Evolutionary conservation across 768 basidiomycete species (phyloP), one percentile per base, ranked within the genome.

Genomic region (Macrolepiota albuminosa): DNA sequence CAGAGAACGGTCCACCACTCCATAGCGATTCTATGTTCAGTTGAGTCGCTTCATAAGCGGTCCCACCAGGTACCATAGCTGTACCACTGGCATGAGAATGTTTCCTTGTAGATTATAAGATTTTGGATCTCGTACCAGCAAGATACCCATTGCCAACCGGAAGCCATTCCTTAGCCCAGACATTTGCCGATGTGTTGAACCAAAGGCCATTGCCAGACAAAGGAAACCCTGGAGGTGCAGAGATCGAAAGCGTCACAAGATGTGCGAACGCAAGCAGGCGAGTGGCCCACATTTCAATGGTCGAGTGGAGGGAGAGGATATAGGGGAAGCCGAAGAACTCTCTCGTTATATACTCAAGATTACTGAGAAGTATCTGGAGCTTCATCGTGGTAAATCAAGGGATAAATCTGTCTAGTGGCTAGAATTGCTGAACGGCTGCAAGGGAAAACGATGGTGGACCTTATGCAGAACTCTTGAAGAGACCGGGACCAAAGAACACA

Each of bases 11-110:
- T 4, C 89, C 89, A 21, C 89, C 89, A 21, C 84, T 79, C 89
- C 89, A 91, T 9, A 91, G 73, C 14, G 85, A 84, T 66, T 91
- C 89, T 49, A 91, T 85, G 67, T 91, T 91, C 31, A 91, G 73
- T 61, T 87, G 86, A 10, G 79, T 84, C 16, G 73, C 73, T 70
- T 91, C 89, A 43, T 82, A 79, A 3, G 69, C 65, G 1, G 84
- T 82, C 5, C 84, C 86, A 1, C 89, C 88, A 8, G 81, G 81
- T 21, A 85, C 70, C 81, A 85, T 88, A 8, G 87, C 89, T 88
- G 56, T 47, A 6, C 21, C 37, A 16, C 24, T 40, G 9, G 21
- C 26, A 33, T 59, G 29, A 56, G 39, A 33, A 50, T 13, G 21
- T 10, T 43, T 10, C n/a, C 29, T 40, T 13, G 31, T 26, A 29